phyloP scores from a whole-genome alignment of 2,329 filamentous ascomycete genomes.

The Neopestalotiopsis sp. region DNA sequence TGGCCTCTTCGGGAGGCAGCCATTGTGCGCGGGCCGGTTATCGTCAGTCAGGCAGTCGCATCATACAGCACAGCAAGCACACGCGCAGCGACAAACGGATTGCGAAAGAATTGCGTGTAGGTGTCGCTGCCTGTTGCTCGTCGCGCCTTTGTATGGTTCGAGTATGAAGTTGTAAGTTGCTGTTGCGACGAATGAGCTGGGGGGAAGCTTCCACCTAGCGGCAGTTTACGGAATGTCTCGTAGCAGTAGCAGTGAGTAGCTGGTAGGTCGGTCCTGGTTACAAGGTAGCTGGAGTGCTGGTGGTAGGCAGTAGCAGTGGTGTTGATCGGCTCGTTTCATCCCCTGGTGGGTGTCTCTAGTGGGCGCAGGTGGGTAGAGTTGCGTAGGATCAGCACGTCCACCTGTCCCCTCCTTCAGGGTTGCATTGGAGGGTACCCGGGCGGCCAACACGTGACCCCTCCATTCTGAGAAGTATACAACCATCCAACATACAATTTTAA shows the following conservation, averaged over 20 bases:
- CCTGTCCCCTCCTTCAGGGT: slow-evolving; percentile 4
- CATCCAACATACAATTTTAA: background rate
- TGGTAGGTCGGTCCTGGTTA: background rate
- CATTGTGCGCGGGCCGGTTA: slow-evolving; percentile 27
- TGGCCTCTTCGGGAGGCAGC: slow-evolving; percentile 39
- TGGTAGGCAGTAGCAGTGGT: background rate
- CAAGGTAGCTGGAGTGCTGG: background rate
- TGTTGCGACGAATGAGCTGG: background rate
- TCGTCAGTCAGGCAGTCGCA: slow-evolving; percentile 16
- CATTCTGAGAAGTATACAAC: background rate
- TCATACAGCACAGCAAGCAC: slow-evolving; percentile 7
- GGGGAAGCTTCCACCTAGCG: background rate
- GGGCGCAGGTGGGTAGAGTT: background rate
- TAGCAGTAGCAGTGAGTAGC: background rate
- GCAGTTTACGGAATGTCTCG: too few species aligned
- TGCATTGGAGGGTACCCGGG: background rate
- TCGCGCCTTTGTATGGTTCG: background rate
- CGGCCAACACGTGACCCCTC: slow-evolving; percentile 5
- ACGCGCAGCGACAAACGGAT: background rate
- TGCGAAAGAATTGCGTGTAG: background rate
- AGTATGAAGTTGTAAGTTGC: background rate
- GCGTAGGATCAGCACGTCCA: background rate
- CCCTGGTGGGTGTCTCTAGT: background rate
- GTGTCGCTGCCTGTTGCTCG: background rate
- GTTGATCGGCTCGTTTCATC: slow-evolving; percentile 9